Base-by-base conservation (phyloP, 2,329 filamentous ascomycete species). In the Sporothrix brasiliensis region DNA sequence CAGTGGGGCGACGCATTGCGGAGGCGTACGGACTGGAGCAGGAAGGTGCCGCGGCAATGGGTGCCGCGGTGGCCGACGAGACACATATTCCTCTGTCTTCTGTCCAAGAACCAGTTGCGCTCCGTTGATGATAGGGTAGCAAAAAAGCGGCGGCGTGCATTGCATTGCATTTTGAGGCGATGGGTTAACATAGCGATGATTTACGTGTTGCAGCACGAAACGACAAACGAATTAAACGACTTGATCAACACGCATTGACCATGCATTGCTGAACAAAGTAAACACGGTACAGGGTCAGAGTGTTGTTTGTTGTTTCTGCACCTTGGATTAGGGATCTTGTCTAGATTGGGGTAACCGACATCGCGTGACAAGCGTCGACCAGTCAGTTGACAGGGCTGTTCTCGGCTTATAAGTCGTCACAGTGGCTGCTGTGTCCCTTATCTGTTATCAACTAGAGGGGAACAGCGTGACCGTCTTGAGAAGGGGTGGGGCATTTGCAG, bases 1-100 rank as follows among this genome's bases (percentile, higher is more conserved):
- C 85, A 24, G 91, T 93, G 47, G 93, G 86, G 0, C 85, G 83
- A 78, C 86, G 89, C 76, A 87, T 93, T 71, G 81, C 83, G 0
- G 82, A 85, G 75, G 82, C 80, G 9, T 90, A 89, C 77, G 63
- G 63, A 10, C 27, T 24, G 19, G 61, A 52, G 47, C 30, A 52
- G 7, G 63, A 65, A 19, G 56, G 47, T 21, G 24, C 9, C 13
- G 16, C 52, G 13, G 39, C 14, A 13, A 14, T 24, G 11, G 5
- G 6, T 24, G 60, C 41, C 27, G 41, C 60, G 21, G 41, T 49
- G 13, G 56, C n/a, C 19, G n/a, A 61, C 13, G 34, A 44, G 34
- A 34, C 56, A n/a, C 56, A 61, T n/a, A 24, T 61, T 7, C 10
- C 58, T 24, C 11, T 39, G 39, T 63, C 58, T 10, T 30, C 44